Evolutionary conservation across 768 basidiomycete species (phyloP).

Genomic region (Lentinula boryana): DNA sequence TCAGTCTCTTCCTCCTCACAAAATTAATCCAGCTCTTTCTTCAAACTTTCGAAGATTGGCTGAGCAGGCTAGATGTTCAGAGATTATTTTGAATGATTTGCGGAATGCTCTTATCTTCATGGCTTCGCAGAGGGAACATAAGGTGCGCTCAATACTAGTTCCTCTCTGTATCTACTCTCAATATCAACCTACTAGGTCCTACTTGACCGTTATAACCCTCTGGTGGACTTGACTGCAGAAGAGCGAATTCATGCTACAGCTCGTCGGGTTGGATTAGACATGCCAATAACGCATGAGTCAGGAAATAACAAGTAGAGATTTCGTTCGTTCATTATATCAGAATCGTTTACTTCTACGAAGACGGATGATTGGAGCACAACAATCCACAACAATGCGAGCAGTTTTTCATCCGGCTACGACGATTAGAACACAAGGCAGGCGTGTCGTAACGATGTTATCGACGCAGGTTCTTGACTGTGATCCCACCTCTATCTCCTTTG

Average conservation of each 20-base stretch:
- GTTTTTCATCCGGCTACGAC: background rate
- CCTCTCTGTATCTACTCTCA: background rate
- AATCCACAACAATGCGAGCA: background rate
- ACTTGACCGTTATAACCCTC: slow-evolving; percentile 84
- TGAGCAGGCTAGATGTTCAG: slow-evolving; percentile 29
- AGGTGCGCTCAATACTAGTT: slow-evolving; percentile 37
- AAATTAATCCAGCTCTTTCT: slow-evolving; percentile 36
- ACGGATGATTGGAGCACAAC: background rate
- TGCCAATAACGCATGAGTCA: slow-evolving; percentile 49
- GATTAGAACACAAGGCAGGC: background rate
- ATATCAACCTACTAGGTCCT: slow-evolving; percentile 43
- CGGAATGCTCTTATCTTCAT: slow-evolving; percentile 63
- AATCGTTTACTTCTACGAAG: background rate
- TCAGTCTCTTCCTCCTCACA: slow-evolving; percentile 26
- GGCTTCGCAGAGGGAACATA: slow-evolving; percentile 68
- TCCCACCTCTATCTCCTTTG: slow-evolving; percentile 55
- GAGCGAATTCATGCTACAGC: slow-evolving; percentile 84
- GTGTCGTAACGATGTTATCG: slow-evolving; percentile 7
- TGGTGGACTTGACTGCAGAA: slow-evolving; percentile 70
- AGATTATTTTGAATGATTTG: slow-evolving; percentile 39
- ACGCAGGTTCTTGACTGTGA: slow-evolving; percentile 57
- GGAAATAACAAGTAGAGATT: slow-evolving; percentile 3
- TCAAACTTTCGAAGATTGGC: slow-evolving; percentile 51
- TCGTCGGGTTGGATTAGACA: slow-evolving; percentile 78
- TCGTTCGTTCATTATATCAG: slow-evolving; percentile 3